phyloP scores from a whole-genome alignment of 2,329 filamentous ascomycete species.

The Calonectria henricotiae region DNA sequence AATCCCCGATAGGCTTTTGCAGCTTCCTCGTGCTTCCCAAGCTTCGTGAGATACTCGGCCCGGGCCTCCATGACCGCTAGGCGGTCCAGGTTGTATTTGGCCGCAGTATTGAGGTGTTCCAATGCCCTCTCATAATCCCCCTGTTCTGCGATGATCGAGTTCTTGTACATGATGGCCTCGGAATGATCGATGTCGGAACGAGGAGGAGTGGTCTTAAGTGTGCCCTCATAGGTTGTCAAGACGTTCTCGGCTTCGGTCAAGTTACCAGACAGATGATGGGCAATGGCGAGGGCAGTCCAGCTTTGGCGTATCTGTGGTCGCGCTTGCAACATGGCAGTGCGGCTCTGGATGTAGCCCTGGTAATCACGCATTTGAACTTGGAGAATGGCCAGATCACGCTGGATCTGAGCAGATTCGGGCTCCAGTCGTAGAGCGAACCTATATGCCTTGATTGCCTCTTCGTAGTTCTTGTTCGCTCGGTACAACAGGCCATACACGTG shows the following conservation, averaged over 20 bases:
- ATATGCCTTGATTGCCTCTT: constrained; percentile 99
- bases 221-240: constrained; percentile 93
- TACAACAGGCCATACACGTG: constrained; percentile 98
- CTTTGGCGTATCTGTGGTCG: constrained; percentile 88
- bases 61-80: constrained; percentile 88
- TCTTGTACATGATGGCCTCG: constrained; percentile 96
- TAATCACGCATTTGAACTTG: constrained; percentile 98
- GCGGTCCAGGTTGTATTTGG: constrained; percentile 86
- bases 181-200: constrained; percentile 92
- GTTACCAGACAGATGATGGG: constrained; percentile 91
- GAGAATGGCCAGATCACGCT: constrained; percentile 91
- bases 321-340: constrained; percentile 88
- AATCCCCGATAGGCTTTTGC: constrained; percentile 85
- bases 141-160: constrained; percentile 91
- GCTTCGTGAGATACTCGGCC: constrained; percentile 86
- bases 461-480: constrained; percentile 95
- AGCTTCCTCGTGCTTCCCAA: constrained; percentile 86
- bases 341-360: constrained; percentile 91
- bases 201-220: constrained; percentile 84
- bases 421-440: constrained; percentile 95
- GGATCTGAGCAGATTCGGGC: constrained; percentile 94
- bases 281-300: constrained; percentile 97
- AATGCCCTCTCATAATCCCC: constrained; percentile 88
- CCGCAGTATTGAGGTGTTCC: constrained; percentile 85
- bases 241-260: constrained; percentile 90